Base-by-base conservation (phyloP, 352 stramenopile genomes). In the Phytophthora brassicae region DNA sequence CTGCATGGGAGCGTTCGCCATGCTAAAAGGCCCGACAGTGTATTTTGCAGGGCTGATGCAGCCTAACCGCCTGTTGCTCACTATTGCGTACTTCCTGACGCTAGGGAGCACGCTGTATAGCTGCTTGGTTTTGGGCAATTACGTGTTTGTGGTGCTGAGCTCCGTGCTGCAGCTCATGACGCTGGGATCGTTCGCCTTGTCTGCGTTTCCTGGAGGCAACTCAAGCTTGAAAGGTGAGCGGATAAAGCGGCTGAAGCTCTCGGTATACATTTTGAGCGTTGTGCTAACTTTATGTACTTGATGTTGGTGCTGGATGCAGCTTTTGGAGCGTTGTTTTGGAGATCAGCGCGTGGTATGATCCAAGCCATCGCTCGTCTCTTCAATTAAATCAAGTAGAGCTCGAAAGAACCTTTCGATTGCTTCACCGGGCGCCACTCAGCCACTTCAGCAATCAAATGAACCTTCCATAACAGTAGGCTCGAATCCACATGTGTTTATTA, bases 131-230 rank as follows among this genome's bases (percentile, higher is more conserved):
- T 65, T 94, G 35, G 83, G 83, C 19, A 90, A 86, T 68, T 94
- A 94, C 65, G 66, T 94, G 23, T 77, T 92, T 17, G 85, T 94
- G n/a, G 77, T 94, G 42, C 62, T 88, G 62, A 94, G 82, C 66
- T 89, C 85, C 0, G 68, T 89, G 43, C 54, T 72, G 62, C 66
- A 92, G 68, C 63, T 92, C 9, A 64, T 86, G 46, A 90, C 83
- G 22, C 49, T 92, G 20, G 67, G 60, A 9, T 65, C 72, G 13
- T 89, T 90, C 20, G 80, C 81, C 3, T 48, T 89, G 22, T 85
- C 78, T 26, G 75, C 77, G 2, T 79, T 92, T 16, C 83, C 83
- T 8, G 79, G 81, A 17, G 80, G 83, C 36, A 85, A 80, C 33
- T 71, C 73, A 4, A 84, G 79, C 50, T 49, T 92, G 24, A 88